phyloP scores from a whole-genome alignment of 495 filamentous ascomycete genomes.

The Penicillium lividum region DNA sequence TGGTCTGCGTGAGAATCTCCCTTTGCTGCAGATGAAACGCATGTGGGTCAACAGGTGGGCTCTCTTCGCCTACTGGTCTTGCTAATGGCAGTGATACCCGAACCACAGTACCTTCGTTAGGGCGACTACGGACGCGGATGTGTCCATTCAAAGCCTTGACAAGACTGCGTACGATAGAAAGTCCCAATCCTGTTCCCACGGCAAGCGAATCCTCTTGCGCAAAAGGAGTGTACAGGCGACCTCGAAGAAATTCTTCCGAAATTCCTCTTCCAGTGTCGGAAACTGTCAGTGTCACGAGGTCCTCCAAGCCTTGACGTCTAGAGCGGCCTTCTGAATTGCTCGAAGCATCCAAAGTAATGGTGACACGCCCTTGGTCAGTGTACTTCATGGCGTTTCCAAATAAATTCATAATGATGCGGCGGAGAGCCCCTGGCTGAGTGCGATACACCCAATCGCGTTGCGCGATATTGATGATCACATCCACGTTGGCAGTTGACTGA shows the following conservation, averaged over 20 bases:
- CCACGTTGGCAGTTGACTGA: conserved; percentile 37
- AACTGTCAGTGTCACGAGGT: conserved; percentile 53
- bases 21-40: conserved; percentile 22
- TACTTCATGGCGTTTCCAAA: conserved; percentile 86
- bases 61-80: conserved; percentile 33
- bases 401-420: conserved; percentile 78
- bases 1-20: conserved; percentile 26
- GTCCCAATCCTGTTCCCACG: conserved; percentile 54
- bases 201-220: conserved; percentile 68
- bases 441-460: conserved; percentile 61
- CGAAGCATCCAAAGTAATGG: conserved; percentile 55
- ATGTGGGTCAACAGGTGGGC: conserved; percentile 21
- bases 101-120: conserved; percentile 53
- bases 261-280: conserved; percentile 75
- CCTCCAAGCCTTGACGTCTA: conserved; percentile 36
- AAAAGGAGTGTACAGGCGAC: conserved; percentile 70
- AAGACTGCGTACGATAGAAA: conserved; percentile 57
- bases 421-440: conserved; percentile 70
- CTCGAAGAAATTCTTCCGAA: conserved; percentile 68
- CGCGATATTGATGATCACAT: conserved; percentile 66
- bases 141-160: conserved; percentile 54
- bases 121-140: conserved; percentile 53
- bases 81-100: conserved; percentile 49
- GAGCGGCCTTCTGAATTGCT: conserved; percentile 35
- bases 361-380: conserved; percentile 65